Evolutionary conservation across 2,329 filamentous ascomycete genomes (phyloP), one percentile per base, ranked within the genome.

Genomic region (Periconia sp.): DNA sequence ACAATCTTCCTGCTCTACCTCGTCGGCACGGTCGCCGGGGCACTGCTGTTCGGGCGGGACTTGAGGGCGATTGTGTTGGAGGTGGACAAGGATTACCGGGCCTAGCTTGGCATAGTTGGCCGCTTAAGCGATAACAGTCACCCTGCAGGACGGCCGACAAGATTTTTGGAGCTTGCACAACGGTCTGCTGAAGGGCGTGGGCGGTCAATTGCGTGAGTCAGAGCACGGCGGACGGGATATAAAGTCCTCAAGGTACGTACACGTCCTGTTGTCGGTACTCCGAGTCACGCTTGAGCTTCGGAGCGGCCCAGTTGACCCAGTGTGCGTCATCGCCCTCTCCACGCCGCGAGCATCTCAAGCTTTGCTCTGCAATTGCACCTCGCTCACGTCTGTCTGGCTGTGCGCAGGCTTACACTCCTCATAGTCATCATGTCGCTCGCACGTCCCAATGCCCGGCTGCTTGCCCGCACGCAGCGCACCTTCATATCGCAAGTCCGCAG

Each of bases 401-500:
- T n/a, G n/a, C n/a, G n/a, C n/a, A n/a, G 25, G 31, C 36, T 44
- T 21, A 39, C 41, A 3, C 23, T 13, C 11, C 36, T n/a, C 9
- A 12, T 39, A 50, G 48, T 17, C 49, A 50, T n/a, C 30, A 68
- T 68, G 66, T 54, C 63, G 25, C 57, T 70, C 49, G 48, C 58
- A 31, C 65, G 62, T 40, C 52, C 59, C 32, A 61, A 56, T 36
- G 42, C 57, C 22, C 63, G 62, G 21, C 42, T 63, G 40, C 54
- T 66, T 19, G 52, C 54, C 38, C 59, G 51, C 40, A 54, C 56
- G 25, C 56, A 54, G 38, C 55, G 48, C 31, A 43, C 57, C 30
- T 53, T 65, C 28, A 48, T 54, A 15, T 56, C 54, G 25, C 75
- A 78, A 65, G 56, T 70, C 19, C 78, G 81, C 45, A 64, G 66